Conservation (phyloP, 495 filamentous ascomycete genomes). For the Podospora pseudocomata region DNA sequence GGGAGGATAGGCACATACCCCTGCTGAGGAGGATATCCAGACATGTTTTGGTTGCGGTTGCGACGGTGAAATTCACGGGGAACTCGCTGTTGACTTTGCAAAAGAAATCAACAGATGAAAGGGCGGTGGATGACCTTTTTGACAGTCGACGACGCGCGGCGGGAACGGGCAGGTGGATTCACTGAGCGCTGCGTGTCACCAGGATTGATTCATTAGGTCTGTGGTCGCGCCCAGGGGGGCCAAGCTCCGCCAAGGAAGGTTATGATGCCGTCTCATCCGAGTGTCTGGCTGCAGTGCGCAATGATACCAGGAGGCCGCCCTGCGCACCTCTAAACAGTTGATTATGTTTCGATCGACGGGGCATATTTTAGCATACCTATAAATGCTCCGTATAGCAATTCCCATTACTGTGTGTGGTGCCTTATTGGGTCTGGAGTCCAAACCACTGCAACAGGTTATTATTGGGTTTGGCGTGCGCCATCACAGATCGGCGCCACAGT, state of each 20-base stretch:
- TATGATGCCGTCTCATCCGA: neutral
- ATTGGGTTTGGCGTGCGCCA: no score
- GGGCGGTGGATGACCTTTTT: neutral
- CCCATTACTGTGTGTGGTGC: no score
- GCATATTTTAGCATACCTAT: neutral
- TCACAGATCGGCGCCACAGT: neutral
- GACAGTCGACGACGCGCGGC: neutral
- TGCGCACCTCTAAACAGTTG: no score
- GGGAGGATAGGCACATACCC: slow-evolving; percentile 1
- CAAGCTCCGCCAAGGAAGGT: neutral
- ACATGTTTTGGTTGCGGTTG: slow-evolving; percentile 2
- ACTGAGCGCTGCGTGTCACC: neutral
- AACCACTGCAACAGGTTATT: no score
- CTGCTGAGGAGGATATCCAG: slow-evolving; percentile 6
- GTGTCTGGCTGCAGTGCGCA: neutral
- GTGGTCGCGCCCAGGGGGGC: neutral
- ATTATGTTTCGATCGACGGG: no score
- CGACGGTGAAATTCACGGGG: neutral
- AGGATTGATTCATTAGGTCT: neutral
- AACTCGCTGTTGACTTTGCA: neutral
- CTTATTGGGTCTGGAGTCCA: no score
- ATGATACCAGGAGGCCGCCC: neutral
- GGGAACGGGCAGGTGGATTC: neutral
- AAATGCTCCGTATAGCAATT: no score
- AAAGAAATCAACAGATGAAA: neutral